phyloP scores from a whole-genome alignment of 352 stramenopile genomes.

The Globisporangium emineosum region DNA sequence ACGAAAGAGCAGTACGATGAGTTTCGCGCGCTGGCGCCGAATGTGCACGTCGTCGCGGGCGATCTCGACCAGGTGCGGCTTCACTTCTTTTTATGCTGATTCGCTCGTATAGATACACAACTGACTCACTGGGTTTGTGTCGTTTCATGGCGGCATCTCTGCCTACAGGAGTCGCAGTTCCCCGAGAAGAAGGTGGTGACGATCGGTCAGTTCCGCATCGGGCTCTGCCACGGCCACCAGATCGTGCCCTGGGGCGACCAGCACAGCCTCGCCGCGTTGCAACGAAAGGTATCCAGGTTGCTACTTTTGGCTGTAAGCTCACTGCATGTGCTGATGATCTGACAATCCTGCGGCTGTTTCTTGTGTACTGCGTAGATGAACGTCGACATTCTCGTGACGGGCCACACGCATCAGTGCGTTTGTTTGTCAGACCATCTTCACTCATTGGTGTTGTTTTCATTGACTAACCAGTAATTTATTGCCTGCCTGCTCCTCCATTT shows the following conservation, averaged over 20 bases:
- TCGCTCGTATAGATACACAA: not conserved
- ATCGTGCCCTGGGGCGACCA: conserved; percentile 90
- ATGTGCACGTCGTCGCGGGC: conserved; percentile 95
- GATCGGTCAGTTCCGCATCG: conserved; percentile 96
- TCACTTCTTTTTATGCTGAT: not conserved
- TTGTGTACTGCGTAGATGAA: conserved; percentile 75
- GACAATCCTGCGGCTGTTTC: not conserved
- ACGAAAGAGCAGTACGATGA: conserved; percentile 95
- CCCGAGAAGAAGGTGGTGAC: conserved; percentile 95
- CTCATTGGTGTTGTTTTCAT: not conserved
- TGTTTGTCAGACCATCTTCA: not conserved
- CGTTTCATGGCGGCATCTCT: not conserved
- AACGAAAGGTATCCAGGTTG: conserved; percentile 70
- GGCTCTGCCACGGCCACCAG: conserved; percentile 97
- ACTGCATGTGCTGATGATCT: not conserved
- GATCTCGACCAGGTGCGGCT: conserved; percentile 90
- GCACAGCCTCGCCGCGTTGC: conserved; percentile 80
- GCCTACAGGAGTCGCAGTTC: conserved; percentile 68
- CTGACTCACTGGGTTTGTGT: not conserved
- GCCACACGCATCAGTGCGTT: conserved; percentile 92
- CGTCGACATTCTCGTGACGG: conserved; percentile 97
- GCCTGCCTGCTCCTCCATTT: not conserved
- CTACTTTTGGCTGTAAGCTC: too few relatives aligned
- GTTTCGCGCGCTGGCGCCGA: conserved; percentile 93
- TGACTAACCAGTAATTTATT: not conserved